Conservation (phyloP, 148 eudicot genomes). For the Camellia sinensis region DNA sequence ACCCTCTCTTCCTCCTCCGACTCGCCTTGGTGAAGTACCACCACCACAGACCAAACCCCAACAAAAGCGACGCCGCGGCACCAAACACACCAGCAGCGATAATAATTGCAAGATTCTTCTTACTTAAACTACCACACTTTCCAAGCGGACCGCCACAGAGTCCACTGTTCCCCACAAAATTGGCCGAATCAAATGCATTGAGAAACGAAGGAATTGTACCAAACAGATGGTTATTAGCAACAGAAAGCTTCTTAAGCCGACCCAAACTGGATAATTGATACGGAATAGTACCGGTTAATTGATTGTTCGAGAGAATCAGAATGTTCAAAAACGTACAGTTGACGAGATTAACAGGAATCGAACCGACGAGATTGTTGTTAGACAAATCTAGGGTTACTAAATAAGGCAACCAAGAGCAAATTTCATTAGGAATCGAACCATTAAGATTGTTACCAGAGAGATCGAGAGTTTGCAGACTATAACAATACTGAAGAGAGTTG, state of each 20-base stretch:
- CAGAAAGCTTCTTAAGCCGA: constrained; percentile 51
- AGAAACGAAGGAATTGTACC: constrained; percentile 54
- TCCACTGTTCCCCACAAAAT: constrained; percentile 52
- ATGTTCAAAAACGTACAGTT: constrained; percentile 64
- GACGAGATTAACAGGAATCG: constrained; percentile 49
- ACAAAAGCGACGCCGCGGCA: constrained; percentile 47
- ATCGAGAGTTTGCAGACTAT: constrained; percentile 46
- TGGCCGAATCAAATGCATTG: constrained; percentile 20
- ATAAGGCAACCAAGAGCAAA: constrained; percentile 77
- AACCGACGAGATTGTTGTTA: constrained; percentile 46
- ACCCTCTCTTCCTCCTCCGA: constrained; percentile 34
- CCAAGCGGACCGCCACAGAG: constrained; percentile 63
- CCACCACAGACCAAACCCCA: constrained; percentile 73
- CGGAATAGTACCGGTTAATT: constrained; percentile 60
- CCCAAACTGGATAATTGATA: constrained; percentile 45
- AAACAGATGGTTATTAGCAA: constrained; percentile 45
- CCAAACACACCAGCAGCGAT: constrained; percentile 73
- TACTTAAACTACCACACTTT: constrained; percentile 62
- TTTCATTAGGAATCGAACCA: constrained; percentile 54
- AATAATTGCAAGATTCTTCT: constrained; percentile 50
- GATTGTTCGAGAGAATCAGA: constrained; percentile 43
- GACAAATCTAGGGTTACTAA: constrained; percentile 70
- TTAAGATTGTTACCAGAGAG: constrained; percentile 57
- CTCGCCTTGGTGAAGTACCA: constrained; percentile 43
- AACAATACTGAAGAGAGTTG: constrained; percentile 42